Evolutionary conservation across 108 stramenopile species (phyloP).

Genomic region (Cyclotella kingstonii): DNA sequence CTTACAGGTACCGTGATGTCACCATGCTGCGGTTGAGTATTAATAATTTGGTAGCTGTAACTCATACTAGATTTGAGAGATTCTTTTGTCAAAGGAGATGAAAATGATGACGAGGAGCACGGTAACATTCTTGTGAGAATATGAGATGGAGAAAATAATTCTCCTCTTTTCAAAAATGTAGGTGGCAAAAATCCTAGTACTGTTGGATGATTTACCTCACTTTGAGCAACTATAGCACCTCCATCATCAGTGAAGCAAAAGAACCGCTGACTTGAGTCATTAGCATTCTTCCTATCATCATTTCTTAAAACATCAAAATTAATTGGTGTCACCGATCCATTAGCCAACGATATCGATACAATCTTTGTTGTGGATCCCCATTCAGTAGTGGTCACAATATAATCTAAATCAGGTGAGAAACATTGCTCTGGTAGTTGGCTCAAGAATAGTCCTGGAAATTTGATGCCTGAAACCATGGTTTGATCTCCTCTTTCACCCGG

Average conservation of each 20-base stretch:
- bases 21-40: slow-evolving; percentile 45
- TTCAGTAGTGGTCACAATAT: slow-evolving; percentile 47
- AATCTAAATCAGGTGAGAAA: slow-evolving; percentile 41
- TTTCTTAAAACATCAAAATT: slow-evolving; percentile 33
- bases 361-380: slow-evolving; percentile 62
- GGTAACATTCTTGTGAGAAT: slow-evolving; percentile 44
- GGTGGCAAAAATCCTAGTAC: slow-evolving; percentile 43
- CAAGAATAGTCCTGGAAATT: slow-evolving; percentile 72
- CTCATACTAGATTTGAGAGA: slow-evolving; percentile 20
- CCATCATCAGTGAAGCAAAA: slow-evolving; percentile 48
- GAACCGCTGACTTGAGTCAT: slow-evolving; percentile 38
- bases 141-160: slow-evolving; percentile 1
- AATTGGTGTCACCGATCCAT: slow-evolving; percentile 43
- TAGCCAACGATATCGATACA: slow-evolving; percentile 42
- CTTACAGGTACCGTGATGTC: slow-evolving; percentile 47
- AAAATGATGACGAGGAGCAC: slow-evolving; percentile 51
- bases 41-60: slow-evolving; percentile 41
- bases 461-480: slow-evolving; percentile 36
- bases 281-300: background rate
- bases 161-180: slow-evolving; percentile 8
- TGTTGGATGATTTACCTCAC: slow-evolving; percentile 46
- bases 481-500: slow-evolving; percentile 31
- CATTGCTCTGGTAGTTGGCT: slow-evolving; percentile 57
- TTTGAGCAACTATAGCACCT: slow-evolving; percentile 50
- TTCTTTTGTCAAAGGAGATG: slow-evolving; percentile 9